phyloP scores from a whole-genome alignment of 805 yeast genomes.

The Candida takata region DNA sequence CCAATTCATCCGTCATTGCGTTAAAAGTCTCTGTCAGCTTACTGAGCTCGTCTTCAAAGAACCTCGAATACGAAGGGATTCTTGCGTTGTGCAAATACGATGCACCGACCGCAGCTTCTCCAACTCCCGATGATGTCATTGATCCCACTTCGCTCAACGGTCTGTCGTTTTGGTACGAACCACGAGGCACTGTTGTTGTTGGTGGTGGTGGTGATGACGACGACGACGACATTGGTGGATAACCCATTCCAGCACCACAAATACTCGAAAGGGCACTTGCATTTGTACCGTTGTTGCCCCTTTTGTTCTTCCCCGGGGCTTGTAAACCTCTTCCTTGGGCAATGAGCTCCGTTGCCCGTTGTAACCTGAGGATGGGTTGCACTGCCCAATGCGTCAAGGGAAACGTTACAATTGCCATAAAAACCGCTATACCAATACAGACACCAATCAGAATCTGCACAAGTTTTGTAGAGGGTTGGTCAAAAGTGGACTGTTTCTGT shows the following conservation, averaged over 20 bases:
- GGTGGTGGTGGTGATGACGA: too few species aligned
- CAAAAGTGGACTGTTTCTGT: constrained; percentile 51
- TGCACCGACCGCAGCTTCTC: constrained; percentile 1
- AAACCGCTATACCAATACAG: constrained; percentile 69
- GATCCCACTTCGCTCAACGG: constrained; percentile 13
- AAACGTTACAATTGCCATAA: constrained; percentile 69
- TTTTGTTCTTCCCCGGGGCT: constrained; percentile 9
- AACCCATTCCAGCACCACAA: not conserved
- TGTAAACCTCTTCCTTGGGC: constrained; percentile 36
- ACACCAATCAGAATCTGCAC: constrained; percentile 70
- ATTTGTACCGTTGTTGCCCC: constrained; percentile 3
- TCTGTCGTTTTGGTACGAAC: not conserved
- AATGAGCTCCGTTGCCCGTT: constrained; percentile 67
- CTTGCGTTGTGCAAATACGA: constrained; percentile 32
- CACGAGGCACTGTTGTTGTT: too few species aligned
- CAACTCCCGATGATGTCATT: constrained; percentile 5
- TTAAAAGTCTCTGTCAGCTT: constrained; percentile 87
- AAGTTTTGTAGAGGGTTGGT: constrained; percentile 54
- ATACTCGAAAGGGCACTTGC: constrained; percentile 4
- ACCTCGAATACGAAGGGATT: constrained; percentile 40
- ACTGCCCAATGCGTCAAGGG: constrained; percentile 83
- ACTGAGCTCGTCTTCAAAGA: constrained; percentile 77
- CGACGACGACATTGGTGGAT: too few species aligned
- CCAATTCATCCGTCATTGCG: constrained; percentile 83
- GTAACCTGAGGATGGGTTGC: constrained; percentile 70